Conservation (phyloP, 2,329 filamentous ascomycete species). For the Trichoderma sp. region DNA sequence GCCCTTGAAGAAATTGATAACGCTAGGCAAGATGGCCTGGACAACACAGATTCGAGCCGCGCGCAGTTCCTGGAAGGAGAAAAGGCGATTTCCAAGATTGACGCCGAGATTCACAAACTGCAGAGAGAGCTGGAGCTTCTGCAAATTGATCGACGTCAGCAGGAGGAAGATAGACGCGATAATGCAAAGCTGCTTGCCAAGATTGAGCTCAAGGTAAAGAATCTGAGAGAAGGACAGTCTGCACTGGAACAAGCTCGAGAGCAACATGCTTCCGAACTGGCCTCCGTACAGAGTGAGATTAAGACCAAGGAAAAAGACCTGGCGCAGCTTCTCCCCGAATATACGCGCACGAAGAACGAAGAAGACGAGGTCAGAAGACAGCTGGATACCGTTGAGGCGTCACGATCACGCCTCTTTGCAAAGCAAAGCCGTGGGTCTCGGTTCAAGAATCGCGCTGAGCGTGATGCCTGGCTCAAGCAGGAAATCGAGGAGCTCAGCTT, state of each 20-base stretch:
- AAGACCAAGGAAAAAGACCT: conserved; percentile 74
- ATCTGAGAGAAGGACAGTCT: conserved; percentile 77
- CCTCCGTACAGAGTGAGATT: conserved; percentile 71
- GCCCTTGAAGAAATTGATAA: conserved; percentile 82
- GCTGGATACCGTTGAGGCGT: conserved; percentile 72
- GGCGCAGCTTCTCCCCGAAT: conserved; percentile 70
- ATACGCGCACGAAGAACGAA: conserved; percentile 68
- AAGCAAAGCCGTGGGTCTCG: conserved; percentile 88
- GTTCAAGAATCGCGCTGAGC: conserved; percentile 84
- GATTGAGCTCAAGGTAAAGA: conserved; percentile 80
- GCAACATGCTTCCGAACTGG: conserved; percentile 69
- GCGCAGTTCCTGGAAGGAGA: conserved; percentile 75
- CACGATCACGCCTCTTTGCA: conserved; percentile 75
- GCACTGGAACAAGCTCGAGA: conserved; percentile 70
- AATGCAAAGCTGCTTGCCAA: conserved; percentile 77
- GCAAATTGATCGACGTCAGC: conserved; percentile 77
- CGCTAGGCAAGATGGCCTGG: conserved; percentile 75
- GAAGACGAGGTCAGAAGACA: conserved; percentile 70
- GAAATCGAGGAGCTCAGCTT: conserved; percentile 79
- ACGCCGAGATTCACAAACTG: conserved; percentile 74
- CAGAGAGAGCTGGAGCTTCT: conserved; percentile 82
- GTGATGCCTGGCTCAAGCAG: conserved; percentile 76
- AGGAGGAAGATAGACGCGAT: conserved; percentile 87
- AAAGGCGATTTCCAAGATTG: conserved; percentile 72
- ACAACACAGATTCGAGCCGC: conserved; percentile 78